Base-by-base conservation (phyloP, 2,329 filamentous ascomycete species). In the Cordyceps javanica region DNA sequence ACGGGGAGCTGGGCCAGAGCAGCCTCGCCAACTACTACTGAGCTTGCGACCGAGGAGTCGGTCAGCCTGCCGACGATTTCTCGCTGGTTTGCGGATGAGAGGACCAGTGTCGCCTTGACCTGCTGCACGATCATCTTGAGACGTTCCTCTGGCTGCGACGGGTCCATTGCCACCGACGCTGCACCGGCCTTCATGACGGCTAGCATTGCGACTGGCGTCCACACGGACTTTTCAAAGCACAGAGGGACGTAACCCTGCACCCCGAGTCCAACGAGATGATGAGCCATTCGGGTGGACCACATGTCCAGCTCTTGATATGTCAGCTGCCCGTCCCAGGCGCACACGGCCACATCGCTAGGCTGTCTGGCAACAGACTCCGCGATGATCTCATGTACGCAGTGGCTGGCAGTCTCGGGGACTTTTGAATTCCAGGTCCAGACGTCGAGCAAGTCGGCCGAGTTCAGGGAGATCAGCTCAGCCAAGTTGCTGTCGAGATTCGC, bases 241-340 rank as follows among this genome's bases (percentile, higher is more conserved):
- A 55, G 9, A 4, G 52, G 52, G 21, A 55, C 52, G 21, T 46
- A 45, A 16, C 41, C 41, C n/a, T 14, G 14, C 9, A 45, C 50
- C 4, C 56, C 32, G 16, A 30, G 26, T 1, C 14, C 19, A 5
- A 60, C 46, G 16, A 64, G 57, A 8, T 45, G 55, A 9, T 45
- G 26, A 3, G 60, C 60, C 19, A 63, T 6, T 0, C 21, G 41
- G 5, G 56, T 58, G 0, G 61, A 57, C 30, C 60, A 36, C 3
- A 26, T 34, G 10, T 64, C 52, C 1, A 65, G 38, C 34, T 63
- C 32, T 19, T 23, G 19, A 21, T 65, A 65, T 8, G 63, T 61
- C 19, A 62, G 60, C n/a, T 46, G 19, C 14, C 39, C 41, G n/a
- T 11, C 42, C 54, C 25, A 60, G 44, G 32, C 58, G 45, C 13